phyloP scores from a whole-genome alignment of 2,329 filamentous ascomycete genomes.

The Fusarium chaquense region DNA sequence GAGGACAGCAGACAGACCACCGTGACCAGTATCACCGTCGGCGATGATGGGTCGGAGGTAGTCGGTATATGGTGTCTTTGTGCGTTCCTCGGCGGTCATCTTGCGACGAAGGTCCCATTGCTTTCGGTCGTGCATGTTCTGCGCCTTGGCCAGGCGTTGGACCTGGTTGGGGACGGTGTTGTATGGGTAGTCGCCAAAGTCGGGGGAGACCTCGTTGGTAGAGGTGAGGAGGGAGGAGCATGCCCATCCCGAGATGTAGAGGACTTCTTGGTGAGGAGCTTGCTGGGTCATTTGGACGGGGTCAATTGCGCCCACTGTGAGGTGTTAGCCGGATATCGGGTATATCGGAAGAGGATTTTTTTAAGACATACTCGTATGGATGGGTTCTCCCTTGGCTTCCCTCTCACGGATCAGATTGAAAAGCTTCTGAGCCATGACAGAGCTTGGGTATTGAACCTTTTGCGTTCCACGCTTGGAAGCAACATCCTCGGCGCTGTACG shows the following conservation, averaged over 20 bases:
- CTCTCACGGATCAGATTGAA: constrained; percentile 89
- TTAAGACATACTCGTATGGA: constrained; percentile 82
- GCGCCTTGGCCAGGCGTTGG: constrained; percentile 93
- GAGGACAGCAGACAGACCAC: constrained; percentile 89
- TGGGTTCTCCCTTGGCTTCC: constrained; percentile 81
- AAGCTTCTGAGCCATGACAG: constrained; percentile 92
- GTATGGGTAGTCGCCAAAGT: constrained; percentile 99
- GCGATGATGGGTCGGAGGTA: constrained; percentile 96
- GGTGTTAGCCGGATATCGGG: constrained; percentile 22
- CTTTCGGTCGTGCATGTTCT: constrained; percentile 96
- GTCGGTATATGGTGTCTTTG: constrained; percentile 84
- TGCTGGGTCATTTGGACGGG: constrained; percentile 99
- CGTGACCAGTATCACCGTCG: constrained; percentile 96
- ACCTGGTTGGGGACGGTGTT: constrained; percentile 99
- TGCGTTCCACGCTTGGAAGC: constrained; percentile 93
- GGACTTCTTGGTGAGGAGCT: constrained; percentile 92
- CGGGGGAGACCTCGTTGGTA: constrained; percentile 96
- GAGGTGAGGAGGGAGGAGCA: constrained; percentile 93
- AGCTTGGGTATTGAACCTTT: constrained; percentile 90
- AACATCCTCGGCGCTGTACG: constrained; percentile 90
- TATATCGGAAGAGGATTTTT: background rate
- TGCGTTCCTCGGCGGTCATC: constrained; percentile 78
- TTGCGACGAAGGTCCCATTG: constrained; percentile 89
- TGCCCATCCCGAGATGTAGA: constrained; percentile 98
- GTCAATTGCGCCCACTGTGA: constrained; percentile 91